Conservation (phyloP, 345 rosid genomes). For the Psidium friedrichsthalianum region DNA sequence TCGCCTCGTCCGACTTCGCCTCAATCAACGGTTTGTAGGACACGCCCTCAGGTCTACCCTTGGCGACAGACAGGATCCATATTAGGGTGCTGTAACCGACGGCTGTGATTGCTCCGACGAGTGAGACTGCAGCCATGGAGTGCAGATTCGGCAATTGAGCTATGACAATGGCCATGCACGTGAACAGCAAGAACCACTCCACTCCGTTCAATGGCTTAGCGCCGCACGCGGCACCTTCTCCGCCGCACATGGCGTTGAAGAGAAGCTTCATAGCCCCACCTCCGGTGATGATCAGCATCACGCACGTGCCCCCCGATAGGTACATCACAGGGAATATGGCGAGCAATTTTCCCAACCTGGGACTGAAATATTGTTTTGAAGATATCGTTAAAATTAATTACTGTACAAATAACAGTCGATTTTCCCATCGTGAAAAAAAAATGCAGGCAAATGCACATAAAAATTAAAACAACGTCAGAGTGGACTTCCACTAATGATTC, state of each 20-base stretch:
- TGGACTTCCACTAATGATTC: background rate
- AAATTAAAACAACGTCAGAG: background rate
- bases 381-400: background rate
- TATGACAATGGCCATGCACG: slow-evolving; percentile 21
- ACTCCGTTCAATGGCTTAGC: slow-evolving; percentile 12
- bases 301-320: slow-evolving; percentile 49
- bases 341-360: slow-evolving; percentile 32
- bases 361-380: slow-evolving; percentile 4
- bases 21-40: slow-evolving; percentile 1
- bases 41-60: slow-evolving; percentile 8
- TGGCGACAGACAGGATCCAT: slow-evolving; percentile 21
- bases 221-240: background rate
- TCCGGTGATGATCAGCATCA: slow-evolving; percentile 31
- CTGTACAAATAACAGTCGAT: background rate
- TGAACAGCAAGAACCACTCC: slow-evolving; percentile 38
- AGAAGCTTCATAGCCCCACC: slow-evolving; percentile 19
- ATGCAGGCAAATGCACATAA: background rate
- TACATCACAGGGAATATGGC: slow-evolving; percentile 51
- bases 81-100: slow-evolving; percentile 19
- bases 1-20: slow-evolving; percentile 4
- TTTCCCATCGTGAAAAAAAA: background rate
- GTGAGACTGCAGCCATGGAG: slow-evolving; percentile 27
- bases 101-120: slow-evolving; percentile 24
- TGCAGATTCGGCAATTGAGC: slow-evolving; percentile 39
- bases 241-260: slow-evolving; percentile 11